A percentile compares a stretch with the other conserved stretches of the same genome.
phyloP scores from a whole-genome alignment of 2,329 filamentous ascomycete species.

The Fusarium coicis region DNA sequence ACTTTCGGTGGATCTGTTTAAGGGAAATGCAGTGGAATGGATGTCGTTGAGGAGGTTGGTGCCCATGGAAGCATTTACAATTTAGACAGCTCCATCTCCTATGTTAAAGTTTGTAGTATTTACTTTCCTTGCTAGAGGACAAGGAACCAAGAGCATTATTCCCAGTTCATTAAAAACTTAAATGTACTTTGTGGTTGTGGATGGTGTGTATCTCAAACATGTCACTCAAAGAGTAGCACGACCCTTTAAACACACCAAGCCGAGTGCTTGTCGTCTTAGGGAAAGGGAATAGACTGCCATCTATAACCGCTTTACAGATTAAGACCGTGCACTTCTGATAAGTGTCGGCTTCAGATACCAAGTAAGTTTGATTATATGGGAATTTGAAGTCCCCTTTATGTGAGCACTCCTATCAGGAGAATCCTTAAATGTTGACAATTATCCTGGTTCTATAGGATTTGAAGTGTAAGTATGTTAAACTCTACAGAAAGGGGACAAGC shows the following conservation, averaged over 20 bases:
- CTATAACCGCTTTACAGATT: not conserved
- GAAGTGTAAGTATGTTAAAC: not conserved
- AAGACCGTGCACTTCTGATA: not conserved
- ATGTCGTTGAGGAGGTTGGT: not conserved
- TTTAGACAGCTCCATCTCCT: not conserved
- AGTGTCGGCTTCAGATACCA: not conserved
- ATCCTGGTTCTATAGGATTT: not conserved
- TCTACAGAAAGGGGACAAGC: not conserved
- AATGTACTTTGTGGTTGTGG: not conserved
- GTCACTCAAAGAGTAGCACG: not conserved
- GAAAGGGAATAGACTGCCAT: not conserved
- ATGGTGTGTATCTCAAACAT: not conserved
- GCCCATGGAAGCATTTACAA: not conserved
- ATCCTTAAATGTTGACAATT: not conserved
- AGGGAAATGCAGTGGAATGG: not conserved
- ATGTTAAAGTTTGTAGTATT: slow-evolving; percentile 10
- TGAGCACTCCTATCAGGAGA: not conserved
- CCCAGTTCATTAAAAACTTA: not conserved
- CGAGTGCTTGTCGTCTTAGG: not conserved
- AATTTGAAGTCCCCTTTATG: not conserved
- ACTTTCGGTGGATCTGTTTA: not conserved
- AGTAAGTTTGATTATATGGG: not conserved
- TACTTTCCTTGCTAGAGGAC: not conserved
- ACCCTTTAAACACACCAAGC: not conserved
- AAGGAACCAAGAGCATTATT: not conserved